A percentile compares a stretch with the other conserved stretches of the same genome.
phyloP scores from a whole-genome alignment of 2,329 filamentous ascomycete genomes.

The Fusarium sp. region DNA sequence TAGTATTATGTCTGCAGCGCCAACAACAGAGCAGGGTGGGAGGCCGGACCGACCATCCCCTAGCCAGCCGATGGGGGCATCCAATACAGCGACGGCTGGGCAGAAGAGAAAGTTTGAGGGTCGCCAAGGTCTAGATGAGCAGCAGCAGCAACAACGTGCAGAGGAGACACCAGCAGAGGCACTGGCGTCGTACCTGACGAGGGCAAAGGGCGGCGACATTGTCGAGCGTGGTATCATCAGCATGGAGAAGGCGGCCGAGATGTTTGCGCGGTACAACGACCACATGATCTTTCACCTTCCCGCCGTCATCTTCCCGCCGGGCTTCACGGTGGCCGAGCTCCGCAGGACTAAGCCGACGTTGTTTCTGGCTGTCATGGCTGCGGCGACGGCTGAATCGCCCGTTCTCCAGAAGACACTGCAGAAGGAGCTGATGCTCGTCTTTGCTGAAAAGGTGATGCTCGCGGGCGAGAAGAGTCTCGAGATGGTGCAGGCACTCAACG shows the following conservation, averaged over 20 bases:
- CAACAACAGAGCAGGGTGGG: constrained; percentile 25
- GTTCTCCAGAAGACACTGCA: constrained; percentile 71
- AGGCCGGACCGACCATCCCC: constrained; percentile 22
- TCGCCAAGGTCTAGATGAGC: constrained; percentile 27
- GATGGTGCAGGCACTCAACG: constrained; percentile 81
- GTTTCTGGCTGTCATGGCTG: constrained; percentile 78
- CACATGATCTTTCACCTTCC: constrained; percentile 72
- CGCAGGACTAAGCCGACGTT: constrained; percentile 71
- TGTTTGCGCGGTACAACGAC: constrained; percentile 70
- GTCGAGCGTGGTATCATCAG: constrained; percentile 71
- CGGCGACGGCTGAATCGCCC: constrained; percentile 69
- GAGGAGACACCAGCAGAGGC: constrained; percentile 32
- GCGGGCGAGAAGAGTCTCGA: constrained; percentile 85
- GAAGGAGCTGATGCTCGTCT: constrained; percentile 76
- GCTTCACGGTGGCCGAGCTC: constrained; percentile 66
- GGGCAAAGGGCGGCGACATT: constrained; percentile 57
- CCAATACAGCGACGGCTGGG: constrained; percentile 31
- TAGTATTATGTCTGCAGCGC: constrained; percentile 10
- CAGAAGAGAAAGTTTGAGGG: constrained; percentile 50
- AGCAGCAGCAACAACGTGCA: constrained; percentile 5
- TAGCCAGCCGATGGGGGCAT: constrained; percentile 10
- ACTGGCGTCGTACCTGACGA: constrained; percentile 38
- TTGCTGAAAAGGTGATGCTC: constrained; percentile 80
- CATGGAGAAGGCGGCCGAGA: constrained; percentile 63
- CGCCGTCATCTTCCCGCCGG: constrained; percentile 69